Evolutionary conservation across 2,329 filamentous ascomycete genomes (phyloP), one percentile per base, ranked within the genome.

Genomic region (Sporothrix variecibatus): DNA sequence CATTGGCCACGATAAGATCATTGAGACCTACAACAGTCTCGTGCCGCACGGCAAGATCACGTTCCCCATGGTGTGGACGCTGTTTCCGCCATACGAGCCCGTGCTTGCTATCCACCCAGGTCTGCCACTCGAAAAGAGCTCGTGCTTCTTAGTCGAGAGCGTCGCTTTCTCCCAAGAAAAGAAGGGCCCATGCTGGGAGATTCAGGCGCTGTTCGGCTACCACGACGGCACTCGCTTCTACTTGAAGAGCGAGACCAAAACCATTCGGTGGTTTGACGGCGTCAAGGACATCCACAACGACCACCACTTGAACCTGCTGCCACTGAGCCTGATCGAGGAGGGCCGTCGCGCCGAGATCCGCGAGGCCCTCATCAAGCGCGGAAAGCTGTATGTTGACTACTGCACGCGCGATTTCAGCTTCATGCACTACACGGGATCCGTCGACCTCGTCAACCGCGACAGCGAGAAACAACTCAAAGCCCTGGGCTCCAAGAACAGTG

Each of bases 21-120:
- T 72, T n/a, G 71, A 72, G 46, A 56, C 58, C 12, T 72, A 72
- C 71, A 56, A 72, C 43, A 67, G 49, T 15, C 71, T 72, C 8
- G 71, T 72, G 9, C 71, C 71, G 43, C 71, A 72, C 31, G 60
- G 71, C 58, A 72, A 72, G 60, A 72, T 72, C 62, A 65, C 58
- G 7, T 72, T 72, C 23, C 58, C 43, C 26, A 72, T 72, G 58
- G 60, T 72, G 60, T 72, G 71, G 71, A 72, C 71, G 31, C 60
- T 72, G 71, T 72, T 67, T n/a, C 71, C 71, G 43, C 71, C 71
- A 1, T 65, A 72, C 71, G 71, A 72, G 71, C 71, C 71, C 12
- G 71, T 72, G 12, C 28, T 72, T 2, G 58, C 71, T 43, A 46
- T 56, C 31, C 43, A 67, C 12, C 20, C 43, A 3, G 71, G 62